These are phyloP conservation scores for Escallonia herrerae DNA, from an alignment of 129 eudicot species.

Conservation along the genomic window DNA sequence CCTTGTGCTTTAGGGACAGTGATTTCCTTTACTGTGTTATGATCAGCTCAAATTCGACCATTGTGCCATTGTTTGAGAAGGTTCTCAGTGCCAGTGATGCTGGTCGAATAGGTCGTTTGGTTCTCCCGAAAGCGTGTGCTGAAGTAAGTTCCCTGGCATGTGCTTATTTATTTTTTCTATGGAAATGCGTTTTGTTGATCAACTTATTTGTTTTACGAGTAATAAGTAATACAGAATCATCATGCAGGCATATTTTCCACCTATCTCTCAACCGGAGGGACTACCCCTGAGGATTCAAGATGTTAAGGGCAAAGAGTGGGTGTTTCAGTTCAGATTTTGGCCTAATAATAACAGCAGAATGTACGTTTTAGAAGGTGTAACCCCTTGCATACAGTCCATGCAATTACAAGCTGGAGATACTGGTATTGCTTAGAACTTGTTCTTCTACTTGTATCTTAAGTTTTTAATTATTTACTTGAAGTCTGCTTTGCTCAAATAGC, in stretches of 20 bases:
- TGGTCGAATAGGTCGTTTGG: conserved; percentile 96
- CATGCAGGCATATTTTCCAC: conserved; percentile 92
- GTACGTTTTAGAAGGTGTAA: conserved; percentile 98
- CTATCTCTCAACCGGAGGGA: conserved; percentile 95
- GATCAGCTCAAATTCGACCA: conserved; percentile 79
- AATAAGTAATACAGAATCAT: conserved; percentile 10
- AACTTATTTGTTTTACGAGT: conserved; percentile 8
- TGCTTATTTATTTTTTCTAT: neutral
- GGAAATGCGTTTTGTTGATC: neutral
- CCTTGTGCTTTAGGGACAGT: neutral
- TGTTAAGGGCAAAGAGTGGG: conserved; percentile 95
- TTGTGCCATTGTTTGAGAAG: conserved; percentile 88
- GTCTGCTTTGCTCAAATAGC: neutral
- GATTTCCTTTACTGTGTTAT: conserved; percentile 47
- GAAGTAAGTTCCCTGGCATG: conserved; percentile 50
- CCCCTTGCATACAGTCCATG: conserved; percentile 99
- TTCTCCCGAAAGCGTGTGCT: conserved; percentile 99
- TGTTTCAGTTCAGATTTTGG: conserved; percentile 98
- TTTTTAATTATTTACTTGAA: neutral
- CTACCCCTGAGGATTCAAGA: conserved; percentile 93
- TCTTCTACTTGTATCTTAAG: neutral
- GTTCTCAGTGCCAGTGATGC: conserved; percentile 98
- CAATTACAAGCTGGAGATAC: conserved; percentile 98
- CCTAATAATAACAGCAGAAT: conserved; percentile 97
- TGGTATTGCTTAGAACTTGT: conserved; percentile 29